Evolutionary conservation across 2,329 filamentous ascomycete genomes (phyloP).

Genomic region (Nakataea oryzae): DNA sequence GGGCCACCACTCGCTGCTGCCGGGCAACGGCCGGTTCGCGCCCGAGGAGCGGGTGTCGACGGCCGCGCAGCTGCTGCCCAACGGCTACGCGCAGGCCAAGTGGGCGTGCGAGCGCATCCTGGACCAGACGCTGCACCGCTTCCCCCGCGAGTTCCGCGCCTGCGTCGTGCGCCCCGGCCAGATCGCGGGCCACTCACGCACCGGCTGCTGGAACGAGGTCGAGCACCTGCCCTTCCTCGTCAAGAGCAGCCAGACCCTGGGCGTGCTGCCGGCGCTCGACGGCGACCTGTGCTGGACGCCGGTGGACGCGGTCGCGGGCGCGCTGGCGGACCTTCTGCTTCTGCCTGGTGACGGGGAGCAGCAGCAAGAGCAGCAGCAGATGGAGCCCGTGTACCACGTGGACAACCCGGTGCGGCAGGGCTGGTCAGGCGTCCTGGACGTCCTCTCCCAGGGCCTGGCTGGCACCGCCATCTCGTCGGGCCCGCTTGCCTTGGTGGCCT

Average conservation of each 20-base stretch:
- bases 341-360: conserved; percentile 2
- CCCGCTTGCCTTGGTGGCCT: conserved; percentile 14
- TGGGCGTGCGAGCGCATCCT: conserved; percentile 38
- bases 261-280: conserved; percentile 25
- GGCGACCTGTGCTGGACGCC: conserved; percentile 33
- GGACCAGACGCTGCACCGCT: conserved; percentile 30
- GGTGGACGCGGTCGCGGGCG: conserved; percentile 24
- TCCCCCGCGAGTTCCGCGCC: conserved; percentile 28
- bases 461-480: conserved; percentile 3
- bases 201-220: conserved; percentile 40
- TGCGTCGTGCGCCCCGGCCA: conserved; percentile 37
- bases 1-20: conserved; percentile 17
- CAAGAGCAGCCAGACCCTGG: conserved; percentile 35
- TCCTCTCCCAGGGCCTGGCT: conserved; percentile 8
- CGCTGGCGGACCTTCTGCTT: conserved; percentile 15
- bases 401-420: conserved; percentile 19
- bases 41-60: conserved; percentile 30
- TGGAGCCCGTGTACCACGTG: conserved; percentile 16
- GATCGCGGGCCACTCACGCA: conserved; percentile 36
- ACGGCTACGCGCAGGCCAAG: conserved; percentile 43
- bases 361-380: no score
- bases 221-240: conserved; percentile 40
- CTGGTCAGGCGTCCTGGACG: conserved; percentile 13
- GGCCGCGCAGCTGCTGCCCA: conserved; percentile 25
- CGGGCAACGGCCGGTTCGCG: conserved; percentile 17